These are phyloP conservation scores for Candolleomyces efflorescens DNA, from an alignment of 768 basidiomycete species.

Conservation along the genomic window DNA sequence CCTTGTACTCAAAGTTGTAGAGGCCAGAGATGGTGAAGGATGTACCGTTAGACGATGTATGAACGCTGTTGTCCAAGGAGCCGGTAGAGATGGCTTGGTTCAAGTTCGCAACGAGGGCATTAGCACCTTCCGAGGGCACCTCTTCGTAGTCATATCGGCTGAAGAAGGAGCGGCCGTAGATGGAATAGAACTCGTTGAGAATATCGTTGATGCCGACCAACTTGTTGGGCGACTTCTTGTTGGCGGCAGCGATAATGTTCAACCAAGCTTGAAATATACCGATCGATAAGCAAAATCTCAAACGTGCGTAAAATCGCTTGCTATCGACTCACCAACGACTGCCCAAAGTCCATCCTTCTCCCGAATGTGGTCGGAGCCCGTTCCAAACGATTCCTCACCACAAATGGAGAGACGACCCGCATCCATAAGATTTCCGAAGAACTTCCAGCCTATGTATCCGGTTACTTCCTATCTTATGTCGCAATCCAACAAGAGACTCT, in stretches of 20 bases:
- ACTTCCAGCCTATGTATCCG: constrained; percentile 82
- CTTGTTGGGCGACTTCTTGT: constrained; percentile 68
- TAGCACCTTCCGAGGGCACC: constrained; percentile 86
- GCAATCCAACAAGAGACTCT: constrained; percentile 14
- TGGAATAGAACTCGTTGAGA: constrained; percentile 80
- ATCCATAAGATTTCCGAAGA: constrained; percentile 99
- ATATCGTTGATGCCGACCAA: constrained; percentile 90
- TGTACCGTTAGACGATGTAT: constrained; percentile 60
- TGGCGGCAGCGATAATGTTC: constrained; percentile 91
- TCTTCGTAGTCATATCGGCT: constrained; percentile 99
- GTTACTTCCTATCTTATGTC: neutral
- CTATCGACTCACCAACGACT: constrained; percentile 65
- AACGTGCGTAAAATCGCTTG: neutral
- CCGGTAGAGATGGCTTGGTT: constrained; percentile 63
- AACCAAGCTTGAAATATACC: constrained; percentile 73
- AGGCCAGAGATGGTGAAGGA: constrained; percentile 74
- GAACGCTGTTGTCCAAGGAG: constrained; percentile 63
- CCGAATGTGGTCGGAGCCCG: constrained; percentile 99
- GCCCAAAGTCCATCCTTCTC: constrained; percentile 99
- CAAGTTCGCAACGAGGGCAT: constrained; percentile 76
- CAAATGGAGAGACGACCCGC: constrained; percentile 97
- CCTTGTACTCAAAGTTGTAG: constrained; percentile 93
- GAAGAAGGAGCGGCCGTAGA: constrained; percentile 97
- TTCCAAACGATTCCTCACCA: constrained; percentile 98
- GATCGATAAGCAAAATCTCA: neutral